phyloP scores from a whole-genome alignment of 495 filamentous ascomycete species.

The Jackrogersella minutella region DNA sequence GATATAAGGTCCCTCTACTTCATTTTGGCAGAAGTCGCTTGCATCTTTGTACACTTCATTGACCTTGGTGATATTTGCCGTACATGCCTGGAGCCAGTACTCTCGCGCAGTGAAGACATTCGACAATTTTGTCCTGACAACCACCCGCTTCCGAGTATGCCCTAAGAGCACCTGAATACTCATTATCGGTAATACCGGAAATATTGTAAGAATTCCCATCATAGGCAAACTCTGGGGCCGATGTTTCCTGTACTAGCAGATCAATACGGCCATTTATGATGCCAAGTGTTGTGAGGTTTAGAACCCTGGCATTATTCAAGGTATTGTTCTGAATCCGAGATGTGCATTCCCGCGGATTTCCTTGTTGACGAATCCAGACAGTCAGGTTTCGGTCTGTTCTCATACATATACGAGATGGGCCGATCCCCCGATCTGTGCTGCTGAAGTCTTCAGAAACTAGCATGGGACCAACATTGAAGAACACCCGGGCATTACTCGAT shows the following conservation, averaged over 20 bases:
- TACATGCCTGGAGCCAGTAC: constrained; percentile 54
- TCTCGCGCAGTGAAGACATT: constrained; percentile 54
- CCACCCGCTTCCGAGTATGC: constrained; percentile 51
- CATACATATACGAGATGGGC: no score
- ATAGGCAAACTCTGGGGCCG: constrained; percentile 69
- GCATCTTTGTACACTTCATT: constrained; percentile 53
- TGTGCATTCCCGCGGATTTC: no score
- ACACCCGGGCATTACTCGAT: no score
- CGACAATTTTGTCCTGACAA: constrained; percentile 56
- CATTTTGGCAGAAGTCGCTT: constrained; percentile 51
- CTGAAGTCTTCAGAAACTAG: no score
- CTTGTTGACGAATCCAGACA: no score
- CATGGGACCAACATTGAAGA: no score
- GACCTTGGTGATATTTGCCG: constrained; percentile 55
- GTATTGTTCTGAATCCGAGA: constrained; percentile 56
- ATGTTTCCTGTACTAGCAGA: constrained; percentile 65
- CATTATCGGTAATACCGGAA: constrained; percentile 58
- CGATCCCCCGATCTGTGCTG: no score
- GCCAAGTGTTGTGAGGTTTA: constrained; percentile 64
- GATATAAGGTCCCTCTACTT: constrained; percentile 55
- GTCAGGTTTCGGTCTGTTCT: no score
- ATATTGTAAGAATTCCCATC: constrained; percentile 77
- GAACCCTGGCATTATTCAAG: constrained; percentile 50
- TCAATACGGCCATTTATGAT: constrained; percentile 81
- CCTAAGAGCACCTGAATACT: constrained; percentile 44